Evolutionary conservation across 441 rosid species (phyloP), one percentile per base, ranked within the genome.

Genomic region (Jatropha multifida): DNA sequence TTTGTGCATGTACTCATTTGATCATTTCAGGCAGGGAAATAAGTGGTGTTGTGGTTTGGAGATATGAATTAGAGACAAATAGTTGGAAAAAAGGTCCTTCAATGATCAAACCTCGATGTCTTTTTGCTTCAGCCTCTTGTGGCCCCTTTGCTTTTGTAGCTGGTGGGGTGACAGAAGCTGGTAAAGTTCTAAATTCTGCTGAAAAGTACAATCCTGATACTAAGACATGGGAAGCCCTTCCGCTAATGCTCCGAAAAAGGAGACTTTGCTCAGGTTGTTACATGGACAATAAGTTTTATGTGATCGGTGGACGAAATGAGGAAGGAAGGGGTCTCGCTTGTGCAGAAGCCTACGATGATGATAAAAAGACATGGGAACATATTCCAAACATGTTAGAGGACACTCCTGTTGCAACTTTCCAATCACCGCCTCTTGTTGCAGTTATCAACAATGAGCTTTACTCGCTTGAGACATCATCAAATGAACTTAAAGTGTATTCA

Each of bases 391-490:
- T 94, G 88, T 61, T 90, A 77, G 86, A 73, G 78, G 88, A 85
- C 23, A 79, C 81, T 44, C 86, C 91, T 0, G 83, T 83, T 6
- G 84, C 87, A 3, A 84, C 87, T 60, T 71, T 64, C 40, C 95
- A 90, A 56, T 94, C 97, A 27, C 98, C 98, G 0, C 99, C 97
- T 15, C 93, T 94, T 5, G 75, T 94, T 7, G 97, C 96, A 0
- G 97, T 90, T 0, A 97, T 88, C 60, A 79, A 85, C 81, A 79
- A 91, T 41, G 81, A 86, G 79, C 97, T 94, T 68, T 93, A 91
- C 85, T 83, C 91, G 0, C 83, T 94, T 0, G 93, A 91, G 65
- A 86, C 98, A n/a, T 88, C 91, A 0, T 83, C 89, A 0, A 92
- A 94, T 5, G 89, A 89, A 81, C 86, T 94, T 51, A 83, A 86